These are phyloP conservation scores for Arthrobotrys megalospora DNA, from an alignment of 2,329 filamentous ascomycete genomes.

Conservation along the genomic window DNA sequence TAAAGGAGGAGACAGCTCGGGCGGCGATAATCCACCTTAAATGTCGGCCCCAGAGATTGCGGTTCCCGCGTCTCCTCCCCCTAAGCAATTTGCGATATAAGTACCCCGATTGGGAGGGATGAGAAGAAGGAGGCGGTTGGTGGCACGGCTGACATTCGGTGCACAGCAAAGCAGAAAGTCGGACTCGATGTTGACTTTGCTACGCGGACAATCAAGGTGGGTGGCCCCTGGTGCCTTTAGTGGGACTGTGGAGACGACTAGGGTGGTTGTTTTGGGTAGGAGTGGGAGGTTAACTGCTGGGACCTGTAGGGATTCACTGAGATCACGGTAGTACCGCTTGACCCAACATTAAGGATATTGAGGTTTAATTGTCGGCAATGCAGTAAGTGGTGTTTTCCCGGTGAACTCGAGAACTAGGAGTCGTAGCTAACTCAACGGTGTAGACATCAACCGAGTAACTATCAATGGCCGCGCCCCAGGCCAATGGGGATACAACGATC, in stretches of 20 bases:
- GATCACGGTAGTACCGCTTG: conserved; percentile 80
- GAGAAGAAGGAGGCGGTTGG: conserved; percentile 53
- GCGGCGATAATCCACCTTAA: conserved; percentile 47
- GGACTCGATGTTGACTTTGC: conserved; percentile 91
- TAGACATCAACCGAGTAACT: conserved; percentile 49
- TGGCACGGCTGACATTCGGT: conserved; percentile 66
- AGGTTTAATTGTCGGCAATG: conserved; percentile 77
- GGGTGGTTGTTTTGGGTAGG: conserved; percentile 1
- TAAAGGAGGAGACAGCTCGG: conserved; percentile 61
- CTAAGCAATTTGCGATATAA: conserved; percentile 61
- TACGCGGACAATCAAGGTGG: conserved; percentile 76
- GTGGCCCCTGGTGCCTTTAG: neutral
- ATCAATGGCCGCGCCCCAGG: conserved; percentile 62
- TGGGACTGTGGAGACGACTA: neutral
- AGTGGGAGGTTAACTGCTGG: conserved; percentile 41
- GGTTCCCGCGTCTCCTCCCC: conserved; percentile 56
- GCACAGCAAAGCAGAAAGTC: conserved; percentile 85
- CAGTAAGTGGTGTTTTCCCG: conserved; percentile 65
- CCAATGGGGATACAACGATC: conserved; percentile 72
- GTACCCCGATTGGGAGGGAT: conserved; percentile 25
- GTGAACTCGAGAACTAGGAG: neutral
- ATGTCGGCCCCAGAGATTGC: conserved; percentile 60
- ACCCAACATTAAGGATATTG: conserved; percentile 72
- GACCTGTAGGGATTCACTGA: conserved; percentile 77
- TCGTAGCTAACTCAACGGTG: conserved; percentile 10